Percentiles rank a stretch among this genome's conserved stretches.
Evolutionary conservation across 1,284 basidiomycete species (phyloP).

Genomic region (Schizopora paradoxa): DNA sequence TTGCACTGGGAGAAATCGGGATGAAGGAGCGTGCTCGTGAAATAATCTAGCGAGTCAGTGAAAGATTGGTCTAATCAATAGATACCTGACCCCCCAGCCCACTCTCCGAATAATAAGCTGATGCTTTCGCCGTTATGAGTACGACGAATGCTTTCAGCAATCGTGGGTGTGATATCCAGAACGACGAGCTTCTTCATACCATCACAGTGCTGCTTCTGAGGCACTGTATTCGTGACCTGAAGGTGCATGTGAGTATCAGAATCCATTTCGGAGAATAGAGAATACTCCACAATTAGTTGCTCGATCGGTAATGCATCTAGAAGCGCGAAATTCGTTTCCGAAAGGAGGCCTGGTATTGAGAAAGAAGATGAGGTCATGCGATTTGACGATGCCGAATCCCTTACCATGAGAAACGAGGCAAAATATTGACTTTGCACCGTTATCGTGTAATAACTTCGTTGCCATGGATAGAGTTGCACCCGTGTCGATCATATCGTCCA

Average conservation of each 20-base stretch:
- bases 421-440: slow-evolving; percentile 85
- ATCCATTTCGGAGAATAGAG: neutral
- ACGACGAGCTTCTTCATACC: slow-evolving; percentile 60
- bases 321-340: slow-evolving; percentile 76
- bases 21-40: too few species aligned
- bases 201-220: slow-evolving; percentile 52
- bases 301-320: slow-evolving; percentile 80
- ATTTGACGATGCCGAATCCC: slow-evolving; percentile 22
- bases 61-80: too few species aligned
- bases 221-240: slow-evolving; percentile 76
- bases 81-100: slow-evolving; percentile 42
- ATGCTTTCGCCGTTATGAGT: slow-evolving; percentile 96
- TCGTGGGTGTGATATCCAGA: slow-evolving; percentile 85
- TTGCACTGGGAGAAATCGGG: too few species aligned
- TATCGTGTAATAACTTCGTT: slow-evolving; percentile 78
- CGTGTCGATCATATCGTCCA: slow-evolving; percentile 99
- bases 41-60: too few species aligned
- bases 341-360: slow-evolving; percentile 68
- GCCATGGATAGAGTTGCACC: slow-evolving; percentile 86
- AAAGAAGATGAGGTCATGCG: slow-evolving; percentile 7
- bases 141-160: slow-evolving; percentile 93
- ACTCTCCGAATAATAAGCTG: slow-evolving; percentile 76
- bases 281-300: slow-evolving; percentile 72
- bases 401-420: slow-evolving; percentile 90
- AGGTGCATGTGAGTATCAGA: neutral